A percentile compares a stretch with the other conserved stretches of the same genome.
Conservation (phyloP, 129 eudicot species). For the Deinandra increscens region DNA sequence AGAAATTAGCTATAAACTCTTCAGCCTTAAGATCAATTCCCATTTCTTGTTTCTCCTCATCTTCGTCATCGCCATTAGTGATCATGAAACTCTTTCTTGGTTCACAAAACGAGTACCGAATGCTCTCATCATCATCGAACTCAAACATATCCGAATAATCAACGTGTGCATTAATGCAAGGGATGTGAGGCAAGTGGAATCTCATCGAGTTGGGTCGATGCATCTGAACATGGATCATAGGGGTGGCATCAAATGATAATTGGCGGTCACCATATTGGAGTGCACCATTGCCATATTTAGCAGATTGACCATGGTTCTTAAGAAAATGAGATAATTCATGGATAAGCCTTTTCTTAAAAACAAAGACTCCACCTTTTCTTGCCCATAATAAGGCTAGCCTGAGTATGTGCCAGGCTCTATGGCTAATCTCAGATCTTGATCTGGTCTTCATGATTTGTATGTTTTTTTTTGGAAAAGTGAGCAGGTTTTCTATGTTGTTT, state of each 20-base stretch:
- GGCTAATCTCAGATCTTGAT: slow-evolving; percentile 33
- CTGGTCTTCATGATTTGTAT: background rate
- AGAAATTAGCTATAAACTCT: too few species aligned
- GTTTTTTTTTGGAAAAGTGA: background rate
- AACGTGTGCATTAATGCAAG: too few species aligned
- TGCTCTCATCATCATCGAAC: too few species aligned
- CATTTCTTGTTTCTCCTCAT: slow-evolving; percentile 34
- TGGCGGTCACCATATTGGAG: too few species aligned
- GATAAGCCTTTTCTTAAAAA: slow-evolving; percentile 36
- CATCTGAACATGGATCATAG: slow-evolving; percentile 64
- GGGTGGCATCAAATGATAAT: slow-evolving; percentile 77
- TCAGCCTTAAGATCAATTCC: too few species aligned
- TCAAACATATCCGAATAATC: too few species aligned
- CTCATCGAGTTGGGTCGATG: slow-evolving; percentile 73
- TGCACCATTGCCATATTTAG: slow-evolving; percentile 28
- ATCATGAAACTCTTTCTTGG: slow-evolving; percentile 39
- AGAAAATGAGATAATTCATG: slow-evolving; percentile 32
- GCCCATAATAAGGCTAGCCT: slow-evolving; percentile 36
- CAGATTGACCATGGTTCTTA: slow-evolving; percentile 17
- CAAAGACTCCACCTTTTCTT: too few species aligned
- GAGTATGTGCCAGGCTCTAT: slow-evolving; percentile 60
- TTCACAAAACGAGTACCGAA: slow-evolving; percentile 17
- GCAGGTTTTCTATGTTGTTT: background rate
- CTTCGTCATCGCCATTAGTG: slow-evolving; percentile 16
- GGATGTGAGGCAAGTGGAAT: slow-evolving; percentile 66